Conservation (phyloP, 306 rosid species). For the Casuarina glauca region DNA sequence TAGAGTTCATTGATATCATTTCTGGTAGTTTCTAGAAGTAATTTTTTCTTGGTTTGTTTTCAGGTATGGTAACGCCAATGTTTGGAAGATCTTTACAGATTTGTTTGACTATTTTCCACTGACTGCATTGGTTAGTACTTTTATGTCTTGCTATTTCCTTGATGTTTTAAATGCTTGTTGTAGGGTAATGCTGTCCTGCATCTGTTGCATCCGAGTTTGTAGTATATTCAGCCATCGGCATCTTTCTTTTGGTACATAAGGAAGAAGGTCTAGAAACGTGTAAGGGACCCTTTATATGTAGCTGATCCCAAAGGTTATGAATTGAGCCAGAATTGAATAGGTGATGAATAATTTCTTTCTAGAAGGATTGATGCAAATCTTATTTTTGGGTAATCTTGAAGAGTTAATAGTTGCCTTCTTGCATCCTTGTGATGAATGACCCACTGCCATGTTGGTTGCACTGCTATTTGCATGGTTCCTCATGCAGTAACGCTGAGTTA, state of each 20-base stretch:
- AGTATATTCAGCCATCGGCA: constrained; percentile 2
- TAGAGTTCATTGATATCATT: too few species aligned
- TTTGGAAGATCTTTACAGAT: constrained; percentile 93
- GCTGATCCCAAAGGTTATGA: neutral
- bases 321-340: neutral
- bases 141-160: neutral
- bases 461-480: neutral
- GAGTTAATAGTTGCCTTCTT: neutral
- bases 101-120: constrained; percentile 95
- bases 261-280: neutral
- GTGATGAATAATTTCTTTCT: neutral
- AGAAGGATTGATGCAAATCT: neutral
- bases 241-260: neutral
- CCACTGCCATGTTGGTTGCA: neutral
- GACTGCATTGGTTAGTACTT: constrained; percentile 87
- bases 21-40: constrained; percentile 14
- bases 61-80: constrained; percentile 98
- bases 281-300: constrained; percentile 1
- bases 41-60: constrained; percentile 27
- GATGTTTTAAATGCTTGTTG: constrained; percentile 8
- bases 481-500: neutral
- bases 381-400: neutral
- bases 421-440: neutral
- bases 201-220: constrained; percentile 9
- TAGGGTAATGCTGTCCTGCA: constrained; percentile 1